Evolutionary conservation across 495 filamentous ascomycete genomes (phyloP), one percentile per base, ranked within the genome.

Genomic region (Immersiella caudata): DNA sequence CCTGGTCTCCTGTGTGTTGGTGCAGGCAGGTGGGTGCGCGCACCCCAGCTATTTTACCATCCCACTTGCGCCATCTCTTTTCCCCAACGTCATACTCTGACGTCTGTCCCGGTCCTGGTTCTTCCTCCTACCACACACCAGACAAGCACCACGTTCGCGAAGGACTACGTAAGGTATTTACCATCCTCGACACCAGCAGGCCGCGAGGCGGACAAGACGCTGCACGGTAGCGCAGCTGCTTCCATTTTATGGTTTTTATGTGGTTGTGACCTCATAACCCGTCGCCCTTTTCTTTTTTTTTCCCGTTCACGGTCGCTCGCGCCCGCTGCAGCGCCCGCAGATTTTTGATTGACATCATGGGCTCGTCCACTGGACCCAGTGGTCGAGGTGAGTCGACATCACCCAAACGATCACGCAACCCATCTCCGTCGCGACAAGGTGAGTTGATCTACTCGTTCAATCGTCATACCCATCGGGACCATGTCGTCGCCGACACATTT

Each of bases 331-430:
- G 67, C 74, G 72, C 69, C 68, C 66, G 72, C 69, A 74, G 64
- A 70, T 69, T 75, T 66, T 73, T 73, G 68, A 77, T 77, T 75
- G 74, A 78, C 77, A 76, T 78, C 75, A 80, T 80, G 78, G 77
- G 69, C 69, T 74, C 73, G 72, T 72, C 76, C 64, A 65, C 76
- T 71, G 73, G 68, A 72, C 69, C 66, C 70, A 66, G 71, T 60
- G 75, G 68, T 72, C 70, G 73, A 67, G 73, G 71, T 71, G 74
- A 70, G 63, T 80, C 78, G 50, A 76, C 70, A 64, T 80, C 76
- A 56, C 76, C 78, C 29, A 76, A 79, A 67, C 76, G 75, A 64
- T 69, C 73, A 60, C 71, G 46, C 69, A 78, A 72, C 12, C 51
- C 69, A 63, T 75, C 75, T n/a, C 73, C 73, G 66, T 65, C 72